Evolutionary conservation across 257 asterid genomes (phyloP), one percentile per base, ranked within the genome.

Genomic region (Schizonepeta tenuifolia): DNA sequence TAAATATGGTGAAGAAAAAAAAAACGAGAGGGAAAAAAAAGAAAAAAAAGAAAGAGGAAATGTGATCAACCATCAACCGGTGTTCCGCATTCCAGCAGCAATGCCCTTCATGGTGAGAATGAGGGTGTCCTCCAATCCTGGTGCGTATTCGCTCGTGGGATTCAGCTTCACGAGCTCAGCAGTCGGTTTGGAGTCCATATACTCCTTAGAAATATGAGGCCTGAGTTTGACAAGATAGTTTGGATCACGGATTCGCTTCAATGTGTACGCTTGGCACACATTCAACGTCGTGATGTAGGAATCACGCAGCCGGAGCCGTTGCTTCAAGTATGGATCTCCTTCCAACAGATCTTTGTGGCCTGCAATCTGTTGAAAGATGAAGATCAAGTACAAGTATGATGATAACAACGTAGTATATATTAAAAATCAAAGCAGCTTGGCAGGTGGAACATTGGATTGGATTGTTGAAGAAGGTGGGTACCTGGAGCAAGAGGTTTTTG

Each of bases 91-190:
- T 43, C 92, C 92, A 35, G 92, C 92, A 59, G 92, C 92, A 68
- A 87, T 79, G 15, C 92, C 92, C 90, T 87, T 87, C 92, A 87
- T 87, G 81, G 92, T 87, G 71, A 87, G 61, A 20, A 87, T 87
- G 62, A 87, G 92, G 1, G 92, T 87, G 74, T 87, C 92, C 83
- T 87, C 92, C 80, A 87, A 63, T 6, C 92, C 92, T 7, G 92
- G 92, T 12, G 90, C 92, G 53, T 84, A 87, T 4, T 87, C 92
- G 50, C 92, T 87, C 6, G 84, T 77, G 0, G 92, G 92, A 36
- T 87, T 87, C 76, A 87, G 70, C 65, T 62, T 79, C 77, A 87
- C 88, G 2, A 87, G 92, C 22, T 87, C 92, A 7, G 86, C 86
- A 18, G 88, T 83, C 2, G 87, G 40, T 75, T 82, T 84, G 7